Evolutionary conservation across 441 rosid species (phyloP).

Genomic region (Populus hybrid): DNA sequence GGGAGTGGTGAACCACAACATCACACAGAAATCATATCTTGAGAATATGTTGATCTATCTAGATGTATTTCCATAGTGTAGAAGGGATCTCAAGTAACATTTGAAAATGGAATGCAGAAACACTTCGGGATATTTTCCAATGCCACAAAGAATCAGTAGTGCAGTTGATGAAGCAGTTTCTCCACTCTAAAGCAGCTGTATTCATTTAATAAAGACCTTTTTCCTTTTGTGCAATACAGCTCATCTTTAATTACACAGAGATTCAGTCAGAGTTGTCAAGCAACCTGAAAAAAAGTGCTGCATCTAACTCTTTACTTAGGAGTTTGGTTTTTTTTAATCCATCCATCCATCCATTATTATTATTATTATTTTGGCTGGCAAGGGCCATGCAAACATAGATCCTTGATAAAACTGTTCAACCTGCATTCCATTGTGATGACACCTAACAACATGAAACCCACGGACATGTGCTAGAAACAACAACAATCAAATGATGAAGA

Average conservation of each 20-base stretch:
- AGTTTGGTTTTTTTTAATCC: no score
- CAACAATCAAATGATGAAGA: background rate
- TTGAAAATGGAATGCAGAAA: background rate
- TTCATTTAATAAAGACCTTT: background rate
- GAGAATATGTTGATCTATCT: background rate
- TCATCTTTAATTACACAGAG: background rate
- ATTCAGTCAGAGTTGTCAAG: background rate
- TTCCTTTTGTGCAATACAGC: background rate
- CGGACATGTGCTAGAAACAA: background rate
- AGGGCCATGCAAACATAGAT: background rate
- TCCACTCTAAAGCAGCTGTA: background rate
- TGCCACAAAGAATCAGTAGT: background rate
- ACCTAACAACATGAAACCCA: background rate
- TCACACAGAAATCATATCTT: background rate
- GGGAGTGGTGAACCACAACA: background rate
- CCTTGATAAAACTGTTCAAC: background rate
- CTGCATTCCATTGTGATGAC: background rate
- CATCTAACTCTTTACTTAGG: background rate
- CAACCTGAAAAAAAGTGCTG: background rate
- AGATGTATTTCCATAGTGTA: background rate
- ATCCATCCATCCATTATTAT: background rate
- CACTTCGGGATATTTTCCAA: background rate
- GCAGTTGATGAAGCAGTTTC: background rate
- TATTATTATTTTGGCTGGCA: background rate
- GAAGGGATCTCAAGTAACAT: conserved; percentile 1